These are phyloP conservation scores for Xylaria sp. DNA, from an alignment of 2,329 filamentous ascomycete species.

Conservation along the genomic window DNA sequence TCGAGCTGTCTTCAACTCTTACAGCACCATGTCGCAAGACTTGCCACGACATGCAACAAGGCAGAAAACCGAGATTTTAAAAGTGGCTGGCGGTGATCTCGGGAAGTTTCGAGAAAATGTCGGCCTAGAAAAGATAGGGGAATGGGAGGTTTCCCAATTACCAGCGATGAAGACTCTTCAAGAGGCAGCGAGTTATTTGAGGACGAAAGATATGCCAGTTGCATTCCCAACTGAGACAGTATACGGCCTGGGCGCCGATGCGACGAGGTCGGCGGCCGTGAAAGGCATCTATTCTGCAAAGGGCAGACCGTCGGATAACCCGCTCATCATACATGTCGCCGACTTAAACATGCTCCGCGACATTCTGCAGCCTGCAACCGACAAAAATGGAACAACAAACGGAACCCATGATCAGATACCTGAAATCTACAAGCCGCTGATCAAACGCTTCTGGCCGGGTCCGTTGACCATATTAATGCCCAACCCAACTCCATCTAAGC, in stretches of 20 bases:
- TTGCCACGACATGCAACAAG: constrained; percentile 34
- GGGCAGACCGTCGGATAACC: constrained; percentile 91
- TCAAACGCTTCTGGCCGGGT: constrained; percentile 91
- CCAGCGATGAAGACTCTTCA: constrained; percentile 57
- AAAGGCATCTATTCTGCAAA: constrained; percentile 94
- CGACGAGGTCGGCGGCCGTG: constrained; percentile 84
- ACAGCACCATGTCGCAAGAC: constrained; percentile 49
- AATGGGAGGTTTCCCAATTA: constrained; percentile 46
- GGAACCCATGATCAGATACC: constrained; percentile 66
- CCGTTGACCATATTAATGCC: constrained; percentile 91
- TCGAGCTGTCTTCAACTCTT: constrained; percentile 45
- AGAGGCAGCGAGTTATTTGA: constrained; percentile 74
- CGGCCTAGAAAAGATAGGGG: constrained; percentile 41
- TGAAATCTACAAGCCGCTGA: constrained; percentile 79
- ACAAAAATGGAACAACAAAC: constrained; percentile 43
- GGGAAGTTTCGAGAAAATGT: constrained; percentile 45
- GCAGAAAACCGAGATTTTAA: constrained; percentile 44
- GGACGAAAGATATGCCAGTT: constrained; percentile 77
- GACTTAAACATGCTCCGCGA: constrained; percentile 80
- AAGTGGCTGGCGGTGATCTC: constrained; percentile 40
- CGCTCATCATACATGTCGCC: constrained; percentile 90
- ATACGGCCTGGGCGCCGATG: constrained; percentile 96
- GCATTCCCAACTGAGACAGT: constrained; percentile 98
- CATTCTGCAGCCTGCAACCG: constrained; percentile 59
- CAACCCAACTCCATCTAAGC: constrained; percentile 72